phyloP scores from a whole-genome alignment of 352 stramenopile genomes.

The Aphanomyces stellatus region DNA sequence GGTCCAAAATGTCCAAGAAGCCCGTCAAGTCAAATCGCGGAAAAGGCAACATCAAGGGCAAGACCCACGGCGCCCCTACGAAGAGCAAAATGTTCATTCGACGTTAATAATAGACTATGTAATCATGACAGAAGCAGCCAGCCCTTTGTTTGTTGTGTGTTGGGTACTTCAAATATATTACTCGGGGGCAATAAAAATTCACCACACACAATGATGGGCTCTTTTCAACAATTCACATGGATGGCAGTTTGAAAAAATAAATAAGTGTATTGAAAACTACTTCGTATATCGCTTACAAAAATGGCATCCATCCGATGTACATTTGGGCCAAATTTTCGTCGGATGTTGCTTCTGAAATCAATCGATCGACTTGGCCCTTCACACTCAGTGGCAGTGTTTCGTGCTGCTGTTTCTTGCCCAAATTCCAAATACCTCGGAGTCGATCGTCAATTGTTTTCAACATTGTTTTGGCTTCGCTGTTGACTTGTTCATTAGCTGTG shows the following conservation, averaged over 20 bases:
- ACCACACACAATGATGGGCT: not conserved
- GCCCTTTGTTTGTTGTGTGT: too few relatives aligned
- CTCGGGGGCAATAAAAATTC: not conserved
- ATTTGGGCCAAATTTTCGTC: constrained; percentile 91
- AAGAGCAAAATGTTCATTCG: constrained; percentile 75
- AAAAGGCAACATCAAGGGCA: constrained; percentile 67
- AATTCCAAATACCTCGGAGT: constrained; percentile 89
- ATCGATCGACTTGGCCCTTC: constrained; percentile 88
- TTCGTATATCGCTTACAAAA: constrained; percentile 40
- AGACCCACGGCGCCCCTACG: constrained; percentile 70
- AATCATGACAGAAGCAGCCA: too few relatives aligned
- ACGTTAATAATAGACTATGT: constrained; percentile 3
- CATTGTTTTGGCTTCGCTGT: constrained; percentile 78
- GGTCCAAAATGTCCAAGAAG: constrained; percentile 33
- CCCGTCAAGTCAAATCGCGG: constrained; percentile 39
- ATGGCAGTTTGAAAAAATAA: too few relatives aligned
- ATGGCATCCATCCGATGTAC: constrained; percentile 95
- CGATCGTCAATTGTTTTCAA: constrained; percentile 88
- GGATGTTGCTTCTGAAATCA: constrained; percentile 90
- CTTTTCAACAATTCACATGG: not conserved
- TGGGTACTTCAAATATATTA: too few relatives aligned
- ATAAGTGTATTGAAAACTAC: not conserved
- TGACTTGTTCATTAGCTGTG: constrained; percentile 51
- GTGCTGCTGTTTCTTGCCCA: constrained; percentile 65
- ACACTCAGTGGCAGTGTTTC: constrained; percentile 89